These are phyloP conservation scores for Penicillium sp. DNA, from an alignment of 2,329 filamentous ascomycete species.

Conservation along the genomic window DNA sequence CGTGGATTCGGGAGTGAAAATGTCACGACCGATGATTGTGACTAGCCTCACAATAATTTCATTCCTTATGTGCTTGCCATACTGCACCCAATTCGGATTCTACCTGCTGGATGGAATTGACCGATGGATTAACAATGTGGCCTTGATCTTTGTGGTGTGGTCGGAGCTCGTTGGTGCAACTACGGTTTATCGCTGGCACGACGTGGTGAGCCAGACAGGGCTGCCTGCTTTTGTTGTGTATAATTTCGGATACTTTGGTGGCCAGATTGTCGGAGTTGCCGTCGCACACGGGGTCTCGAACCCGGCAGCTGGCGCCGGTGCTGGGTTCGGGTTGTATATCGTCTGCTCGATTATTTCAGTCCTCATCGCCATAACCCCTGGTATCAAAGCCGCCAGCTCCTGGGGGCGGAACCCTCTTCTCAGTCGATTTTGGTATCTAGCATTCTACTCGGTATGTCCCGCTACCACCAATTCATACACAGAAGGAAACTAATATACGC, in stretches of 20 bases:
- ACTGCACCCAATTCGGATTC: slow-evolving; percentile 59
- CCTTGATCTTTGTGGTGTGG: slow-evolving; percentile 58
- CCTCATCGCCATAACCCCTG: slow-evolving; percentile 39
- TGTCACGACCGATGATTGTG: slow-evolving; percentile 50
- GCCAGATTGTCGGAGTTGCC: slow-evolving; percentile 52
- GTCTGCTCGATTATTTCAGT: slow-evolving; percentile 35
- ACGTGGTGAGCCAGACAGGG: slow-evolving; percentile 53
- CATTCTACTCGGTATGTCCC: slow-evolving; percentile 56
- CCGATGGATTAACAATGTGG: slow-evolving; percentile 57
- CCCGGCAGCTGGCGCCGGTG: slow-evolving; percentile 49
- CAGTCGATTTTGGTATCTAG: slow-evolving; percentile 52
- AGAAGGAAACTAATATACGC: neutral
- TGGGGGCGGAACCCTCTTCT: slow-evolving; percentile 42
- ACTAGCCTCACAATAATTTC: slow-evolving; percentile 50
- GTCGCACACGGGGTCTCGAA: slow-evolving; percentile 46
- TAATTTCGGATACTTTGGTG: slow-evolving; percentile 55
- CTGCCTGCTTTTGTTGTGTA: slow-evolving; percentile 48
- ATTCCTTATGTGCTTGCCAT: slow-evolving; percentile 55
- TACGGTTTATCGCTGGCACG: slow-evolving; percentile 56
- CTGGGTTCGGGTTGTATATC: slow-evolving; percentile 55
- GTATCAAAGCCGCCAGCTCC: slow-evolving; percentile 42
- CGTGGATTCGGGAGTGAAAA: slow-evolving; percentile 52
- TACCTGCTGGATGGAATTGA: slow-evolving; percentile 56
- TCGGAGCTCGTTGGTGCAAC: slow-evolving; percentile 54
- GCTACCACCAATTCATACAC: too few relatives aligned